Conservation (phyloP, 495 filamentous ascomycete species). For the Beverwykella pulmonaria region DNA sequence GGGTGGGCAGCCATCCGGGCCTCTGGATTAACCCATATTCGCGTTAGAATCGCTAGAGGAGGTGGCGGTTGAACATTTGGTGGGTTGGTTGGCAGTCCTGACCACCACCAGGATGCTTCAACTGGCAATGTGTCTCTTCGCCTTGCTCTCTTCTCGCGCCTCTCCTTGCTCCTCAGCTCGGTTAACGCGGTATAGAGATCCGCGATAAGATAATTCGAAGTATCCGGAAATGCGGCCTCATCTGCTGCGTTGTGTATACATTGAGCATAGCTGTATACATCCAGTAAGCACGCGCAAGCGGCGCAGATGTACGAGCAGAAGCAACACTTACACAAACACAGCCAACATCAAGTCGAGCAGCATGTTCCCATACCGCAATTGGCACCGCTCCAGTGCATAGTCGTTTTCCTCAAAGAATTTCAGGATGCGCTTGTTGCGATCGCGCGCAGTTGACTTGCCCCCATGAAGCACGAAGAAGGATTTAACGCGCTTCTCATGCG, state of each 20-base stretch:
- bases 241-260: background rate
- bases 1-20: constrained; percentile 8
- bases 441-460: background rate
- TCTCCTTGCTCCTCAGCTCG: constrained; percentile 6
- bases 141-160: background rate
- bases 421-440: constrained; percentile 8
- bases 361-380: constrained; percentile 16
- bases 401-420: constrained; percentile 13
- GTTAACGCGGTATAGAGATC: background rate
- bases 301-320: background rate
- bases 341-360: constrained; percentile 11
- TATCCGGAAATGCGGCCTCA: constrained; percentile 2
- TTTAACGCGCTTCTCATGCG: background rate
- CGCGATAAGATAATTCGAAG: background rate
- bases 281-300: background rate
- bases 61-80: background rate
- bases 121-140: background rate
- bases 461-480: background rate
- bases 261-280: constrained; percentile 3
- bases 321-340: constrained; percentile 13
- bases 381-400: constrained; percentile 5
- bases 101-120: constrained; percentile 9
- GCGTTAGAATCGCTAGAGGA: background rate
- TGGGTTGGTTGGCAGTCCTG: constrained; percentile 6
- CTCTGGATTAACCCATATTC: constrained; percentile 15